Percentiles rank a stretch among this genome's conserved stretches.
Evolutionary conservation across 2,329 filamentous ascomycete species (phyloP).

Genomic region (Pseudogymnoascus pannorum): DNA sequence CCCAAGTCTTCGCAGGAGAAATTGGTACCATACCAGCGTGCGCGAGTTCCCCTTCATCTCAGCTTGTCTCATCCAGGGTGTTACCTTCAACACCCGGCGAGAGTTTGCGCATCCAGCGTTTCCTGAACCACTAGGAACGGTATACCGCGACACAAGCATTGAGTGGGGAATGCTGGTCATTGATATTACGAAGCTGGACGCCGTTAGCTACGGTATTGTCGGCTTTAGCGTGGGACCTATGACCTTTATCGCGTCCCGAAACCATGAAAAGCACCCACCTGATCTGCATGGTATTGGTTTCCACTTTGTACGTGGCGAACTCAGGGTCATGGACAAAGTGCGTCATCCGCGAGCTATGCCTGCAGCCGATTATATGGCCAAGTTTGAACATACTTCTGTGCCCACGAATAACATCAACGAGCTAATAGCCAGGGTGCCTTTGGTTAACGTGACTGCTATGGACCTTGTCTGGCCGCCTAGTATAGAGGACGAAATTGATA

Average conservation of each 20-base stretch:
- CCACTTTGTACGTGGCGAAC: background rate
- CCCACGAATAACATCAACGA: background rate
- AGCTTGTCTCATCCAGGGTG: slow-evolving; percentile 17
- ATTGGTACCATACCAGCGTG: slow-evolving; percentile 18
- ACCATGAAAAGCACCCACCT: slow-evolving; percentile 6
- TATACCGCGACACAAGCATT: slow-evolving; percentile 19
- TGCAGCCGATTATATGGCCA: background rate
- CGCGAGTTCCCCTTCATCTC: slow-evolving; percentile 19
- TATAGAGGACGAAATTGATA: background rate
- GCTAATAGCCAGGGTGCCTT: background rate
- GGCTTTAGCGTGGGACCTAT: slow-evolving; percentile 17
- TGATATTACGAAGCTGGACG: slow-evolving; percentile 18
- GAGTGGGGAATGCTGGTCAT: slow-evolving; percentile 22
- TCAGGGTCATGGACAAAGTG: background rate
- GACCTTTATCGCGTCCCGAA: slow-evolving; percentile 13
- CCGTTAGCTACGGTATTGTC: slow-evolving; percentile 19
- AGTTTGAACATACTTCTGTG: background rate
- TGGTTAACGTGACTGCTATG: background rate
- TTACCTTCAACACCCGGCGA: slow-evolving; percentile 13
- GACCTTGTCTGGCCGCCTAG: background rate
- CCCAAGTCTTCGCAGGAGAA: background rate
- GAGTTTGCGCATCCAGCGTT: slow-evolving; percentile 10
- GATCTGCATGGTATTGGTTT: background rate
- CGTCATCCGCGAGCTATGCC: background rate
- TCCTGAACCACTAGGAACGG: slow-evolving; percentile 19